Evolutionary conservation across 73 alveolate species (phyloP).

Genomic region (Diophrys sp.): DNA sequence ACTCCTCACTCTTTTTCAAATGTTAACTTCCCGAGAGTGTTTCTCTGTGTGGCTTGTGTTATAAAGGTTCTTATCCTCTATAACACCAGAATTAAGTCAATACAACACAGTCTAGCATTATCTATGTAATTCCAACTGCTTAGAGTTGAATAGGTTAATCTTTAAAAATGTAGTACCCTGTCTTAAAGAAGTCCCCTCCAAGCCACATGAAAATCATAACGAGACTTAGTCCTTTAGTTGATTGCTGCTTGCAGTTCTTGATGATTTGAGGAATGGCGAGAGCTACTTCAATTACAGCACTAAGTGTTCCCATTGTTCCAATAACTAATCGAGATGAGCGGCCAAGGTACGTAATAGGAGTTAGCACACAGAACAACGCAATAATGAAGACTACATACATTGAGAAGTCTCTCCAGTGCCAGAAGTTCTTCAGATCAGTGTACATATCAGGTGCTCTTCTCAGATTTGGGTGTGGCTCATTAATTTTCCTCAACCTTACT

Average conservation of each 20-base stretch:
- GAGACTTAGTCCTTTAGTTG: conserved; percentile 14
- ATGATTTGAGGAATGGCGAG: conserved; percentile 12
- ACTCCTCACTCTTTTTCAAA: too few species aligned
- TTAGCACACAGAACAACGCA: too few species aligned
- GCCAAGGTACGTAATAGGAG: background rate
- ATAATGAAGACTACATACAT: background rate
- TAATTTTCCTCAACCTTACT: background rate
- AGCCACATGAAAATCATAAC: conserved; percentile 11
- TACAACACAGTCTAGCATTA: background rate
- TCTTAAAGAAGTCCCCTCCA: conserved; percentile 1
- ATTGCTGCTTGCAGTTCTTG: conserved; percentile 1
- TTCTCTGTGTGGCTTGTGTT: too few species aligned
- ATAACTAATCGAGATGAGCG: background rate
- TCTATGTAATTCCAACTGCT: background rate
- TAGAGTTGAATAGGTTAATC: background rate
- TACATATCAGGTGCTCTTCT: background rate
- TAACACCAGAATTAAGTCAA: background rate
- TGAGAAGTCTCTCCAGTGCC: conserved; percentile 5
- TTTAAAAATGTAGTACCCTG: background rate
- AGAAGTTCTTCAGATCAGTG: background rate
- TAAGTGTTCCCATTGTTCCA: background rate
- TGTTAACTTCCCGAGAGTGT: too few species aligned
- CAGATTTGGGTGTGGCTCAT: background rate
- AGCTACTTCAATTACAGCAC: background rate
- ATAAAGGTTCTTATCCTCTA: conserved; percentile 1